These are phyloP conservation scores for Cyberlindnera petersonii DNA, from an alignment of 805 yeast genomes.

Conservation along the genomic window DNA sequence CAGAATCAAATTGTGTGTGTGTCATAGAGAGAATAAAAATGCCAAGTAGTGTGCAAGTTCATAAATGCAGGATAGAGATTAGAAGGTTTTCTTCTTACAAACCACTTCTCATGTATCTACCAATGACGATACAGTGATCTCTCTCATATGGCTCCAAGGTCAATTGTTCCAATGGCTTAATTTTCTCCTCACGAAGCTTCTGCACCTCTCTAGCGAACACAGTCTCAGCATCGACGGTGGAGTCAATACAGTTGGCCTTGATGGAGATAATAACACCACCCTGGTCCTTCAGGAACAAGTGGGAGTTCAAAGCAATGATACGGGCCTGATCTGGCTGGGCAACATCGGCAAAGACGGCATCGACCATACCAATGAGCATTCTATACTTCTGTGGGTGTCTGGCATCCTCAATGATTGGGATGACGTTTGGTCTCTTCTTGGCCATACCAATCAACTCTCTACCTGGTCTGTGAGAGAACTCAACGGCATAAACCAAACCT, in stretches of 20 bases:
- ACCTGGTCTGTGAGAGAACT: slow-evolving; percentile 99
- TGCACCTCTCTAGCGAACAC: slow-evolving; percentile 99
- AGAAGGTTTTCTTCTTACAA: slow-evolving; percentile 27
- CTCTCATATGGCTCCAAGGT: slow-evolving; percentile 99
- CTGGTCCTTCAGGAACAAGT: slow-evolving; percentile 94
- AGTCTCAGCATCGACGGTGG: slow-evolving; percentile 98
- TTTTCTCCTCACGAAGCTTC: slow-evolving; percentile 97
- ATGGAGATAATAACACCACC: slow-evolving; percentile 99
- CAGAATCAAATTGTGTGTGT: slow-evolving; percentile 7
- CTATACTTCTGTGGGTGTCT: slow-evolving; percentile 99
- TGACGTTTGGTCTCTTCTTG: slow-evolving; percentile 98
- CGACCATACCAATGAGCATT: slow-evolving; percentile 99
- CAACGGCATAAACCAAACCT: slow-evolving; percentile 98
- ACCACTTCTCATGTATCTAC: slow-evolving; percentile 92
- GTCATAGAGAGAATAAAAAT: slow-evolving; percentile 1
- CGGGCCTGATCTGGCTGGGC: slow-evolving; percentile 99
- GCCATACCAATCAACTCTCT: slow-evolving; percentile 99
- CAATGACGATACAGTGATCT: slow-evolving; percentile 99
- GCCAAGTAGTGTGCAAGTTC: slow-evolving; percentile 2
- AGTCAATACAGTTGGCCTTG: slow-evolving; percentile 99
- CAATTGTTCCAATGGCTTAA: slow-evolving; percentile 97
- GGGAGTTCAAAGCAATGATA: slow-evolving; percentile 97
- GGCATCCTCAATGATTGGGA: slow-evolving; percentile 99
- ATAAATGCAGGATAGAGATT: too few relatives aligned
- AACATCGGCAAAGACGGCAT: slow-evolving; percentile 97